Percentiles rank a stretch among this genome's conserved stretches.
Evolutionary conservation across 768 basidiomycete genomes (phyloP).

Genomic region (Lentinula aciculospora): DNA sequence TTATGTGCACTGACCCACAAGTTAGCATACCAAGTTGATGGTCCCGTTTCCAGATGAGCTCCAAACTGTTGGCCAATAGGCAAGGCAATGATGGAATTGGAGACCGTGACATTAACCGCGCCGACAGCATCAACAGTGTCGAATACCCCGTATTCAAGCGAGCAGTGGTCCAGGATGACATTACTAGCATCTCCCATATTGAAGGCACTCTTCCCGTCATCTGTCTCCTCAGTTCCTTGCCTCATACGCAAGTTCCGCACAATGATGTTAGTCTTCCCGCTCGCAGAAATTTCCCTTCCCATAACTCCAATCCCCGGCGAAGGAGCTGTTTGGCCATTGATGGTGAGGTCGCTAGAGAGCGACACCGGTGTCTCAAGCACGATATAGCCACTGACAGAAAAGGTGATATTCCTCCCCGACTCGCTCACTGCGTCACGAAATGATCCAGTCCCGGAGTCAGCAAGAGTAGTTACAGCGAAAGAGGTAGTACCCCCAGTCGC

Average conservation of each 20-base stretch:
- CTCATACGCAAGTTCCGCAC: conserved; percentile 17
- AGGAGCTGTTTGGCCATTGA: conserved; percentile 19
- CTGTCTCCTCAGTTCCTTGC: conserved; percentile 15
- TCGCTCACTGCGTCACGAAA: conserved; percentile 15
- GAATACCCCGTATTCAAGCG: conserved; percentile 15
- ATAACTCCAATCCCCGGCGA: conserved; percentile 16
- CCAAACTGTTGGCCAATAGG: conserved; percentile 18
- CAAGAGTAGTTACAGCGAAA: conserved; percentile 16
- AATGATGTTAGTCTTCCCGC: conserved; percentile 15
- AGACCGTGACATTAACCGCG: conserved; percentile 16
- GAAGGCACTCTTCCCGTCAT: conserved; percentile 16
- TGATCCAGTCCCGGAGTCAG: conserved; percentile 17
- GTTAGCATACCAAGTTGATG: conserved; percentile 18
- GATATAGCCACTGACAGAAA: conserved; percentile 18
- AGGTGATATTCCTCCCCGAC: conserved; percentile 17
- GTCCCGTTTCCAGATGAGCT: conserved; percentile 18
- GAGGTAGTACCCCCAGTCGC: conserved; percentile 16
- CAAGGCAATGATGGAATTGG: conserved; percentile 15
- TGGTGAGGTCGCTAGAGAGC: conserved; percentile 14
- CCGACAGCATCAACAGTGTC: conserved; percentile 17
- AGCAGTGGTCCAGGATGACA: conserved; percentile 17
- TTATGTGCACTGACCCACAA: conserved; percentile 19
- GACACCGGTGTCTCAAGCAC: conserved; percentile 16
- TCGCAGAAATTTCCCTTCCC: conserved; percentile 16
- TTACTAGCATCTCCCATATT: conserved; percentile 17